phyloP scores from a whole-genome alignment of 2,329 filamentous ascomycete species.

The Aspergillus tamarii region DNA sequence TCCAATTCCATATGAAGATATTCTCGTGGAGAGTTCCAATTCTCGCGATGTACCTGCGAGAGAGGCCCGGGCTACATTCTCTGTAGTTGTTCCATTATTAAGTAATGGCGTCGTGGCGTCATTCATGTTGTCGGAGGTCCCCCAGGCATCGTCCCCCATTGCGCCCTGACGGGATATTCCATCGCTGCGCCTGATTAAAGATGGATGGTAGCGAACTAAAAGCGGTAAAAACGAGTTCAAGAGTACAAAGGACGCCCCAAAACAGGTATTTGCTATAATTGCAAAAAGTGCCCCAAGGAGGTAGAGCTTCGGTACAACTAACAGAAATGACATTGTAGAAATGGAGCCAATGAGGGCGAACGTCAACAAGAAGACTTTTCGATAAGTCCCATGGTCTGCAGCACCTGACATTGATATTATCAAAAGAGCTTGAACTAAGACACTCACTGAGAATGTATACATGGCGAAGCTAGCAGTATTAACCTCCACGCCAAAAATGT shows the following conservation, averaged over 20 bases:
- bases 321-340: conserved; percentile 86
- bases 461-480: conserved; percentile 97
- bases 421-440: conserved; percentile 82
- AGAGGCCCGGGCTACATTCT: conserved; percentile 7
- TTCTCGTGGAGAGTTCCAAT: conserved; percentile 81
- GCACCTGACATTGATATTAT: conserved; percentile 97
- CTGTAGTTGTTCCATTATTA: conserved; percentile 10
- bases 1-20: conserved; percentile 89
- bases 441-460: conserved; percentile 96
- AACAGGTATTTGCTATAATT: conserved; percentile 89
- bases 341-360: conserved; percentile 83
- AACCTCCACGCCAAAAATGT: conserved; percentile 79
- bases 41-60: conserved; percentile 58
- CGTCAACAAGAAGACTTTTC: conserved; percentile 82
- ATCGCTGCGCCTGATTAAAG: conserved; percentile 40
- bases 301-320: conserved; percentile 74
- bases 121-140: neutral
- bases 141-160: conserved; percentile 13
- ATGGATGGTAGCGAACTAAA: conserved; percentile 82
- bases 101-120: conserved; percentile 34
- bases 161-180: conserved; percentile 6
- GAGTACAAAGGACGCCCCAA: conserved; percentile 92
- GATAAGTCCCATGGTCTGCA: conserved; percentile 89
- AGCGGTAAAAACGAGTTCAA: conserved; percentile 94
- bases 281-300: conserved; percentile 80